Evolutionary conservation across 805 yeast genomes (phyloP).

Genomic region (Sugiyamaella mastotermitis): DNA sequence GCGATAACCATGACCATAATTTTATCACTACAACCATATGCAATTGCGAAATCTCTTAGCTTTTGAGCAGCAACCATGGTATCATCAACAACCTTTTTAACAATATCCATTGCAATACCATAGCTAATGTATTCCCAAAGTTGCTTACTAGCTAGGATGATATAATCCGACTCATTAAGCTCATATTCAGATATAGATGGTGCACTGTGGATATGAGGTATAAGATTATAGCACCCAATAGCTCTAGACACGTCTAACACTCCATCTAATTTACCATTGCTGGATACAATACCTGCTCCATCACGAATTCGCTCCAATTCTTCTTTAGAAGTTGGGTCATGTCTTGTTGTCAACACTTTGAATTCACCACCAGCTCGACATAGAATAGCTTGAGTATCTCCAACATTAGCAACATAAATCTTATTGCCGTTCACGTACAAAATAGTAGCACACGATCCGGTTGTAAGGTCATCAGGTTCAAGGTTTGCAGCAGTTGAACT

Average conservation of each 20-base stretch:
- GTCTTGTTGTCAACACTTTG: constrained; percentile 63
- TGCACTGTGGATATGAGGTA: constrained; percentile 85
- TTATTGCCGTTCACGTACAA: constrained; percentile 67
- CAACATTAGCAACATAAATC: constrained; percentile 79
- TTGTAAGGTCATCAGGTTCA: constrained; percentile 58
- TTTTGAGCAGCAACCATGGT: constrained; percentile 92
- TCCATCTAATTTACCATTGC: constrained; percentile 81
- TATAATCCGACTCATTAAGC: constrained; percentile 63
- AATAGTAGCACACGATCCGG: constrained; percentile 84
- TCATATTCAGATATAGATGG: constrained; percentile 67
- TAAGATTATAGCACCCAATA: constrained; percentile 78
- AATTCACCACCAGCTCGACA: constrained; percentile 79
- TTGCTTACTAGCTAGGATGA: constrained; percentile 76
- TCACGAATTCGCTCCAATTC: constrained; percentile 73
- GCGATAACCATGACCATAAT: constrained; percentile 76
- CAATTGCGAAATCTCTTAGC: constrained; percentile 86
- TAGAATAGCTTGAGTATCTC: constrained; percentile 80
- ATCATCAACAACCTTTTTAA: constrained; percentile 65
- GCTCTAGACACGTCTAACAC: constrained; percentile 80
- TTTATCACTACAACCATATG: constrained; percentile 81
- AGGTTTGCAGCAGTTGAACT: constrained; percentile 49
- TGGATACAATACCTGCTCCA: constrained; percentile 85
- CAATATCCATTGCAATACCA: constrained; percentile 86
- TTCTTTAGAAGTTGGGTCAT: constrained; percentile 71
- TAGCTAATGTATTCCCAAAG: constrained; percentile 80